These are phyloP conservation scores for Avena insularis DNA, from an alignment of 176 grass and related monocot genomes.

Conservation along the genomic window DNA sequence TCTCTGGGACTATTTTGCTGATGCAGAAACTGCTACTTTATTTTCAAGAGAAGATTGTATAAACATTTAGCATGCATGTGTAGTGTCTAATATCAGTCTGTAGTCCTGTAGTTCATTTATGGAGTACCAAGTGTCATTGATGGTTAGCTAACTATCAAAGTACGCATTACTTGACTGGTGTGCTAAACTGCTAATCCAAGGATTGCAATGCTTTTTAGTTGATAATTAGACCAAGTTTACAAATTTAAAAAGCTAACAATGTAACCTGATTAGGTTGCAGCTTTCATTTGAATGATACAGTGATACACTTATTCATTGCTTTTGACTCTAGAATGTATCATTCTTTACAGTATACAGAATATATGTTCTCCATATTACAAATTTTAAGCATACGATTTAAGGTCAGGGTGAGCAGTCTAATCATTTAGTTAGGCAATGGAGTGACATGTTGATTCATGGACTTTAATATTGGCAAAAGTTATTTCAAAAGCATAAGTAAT, in stretches of 20 bases:
- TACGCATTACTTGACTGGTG: not conserved
- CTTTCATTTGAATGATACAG: conserved; percentile 10
- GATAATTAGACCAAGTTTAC: conserved; percentile 3
- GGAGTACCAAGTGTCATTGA: not conserved
- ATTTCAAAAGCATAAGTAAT: conserved; percentile 26
- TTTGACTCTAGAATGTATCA: not conserved
- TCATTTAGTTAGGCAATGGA: conserved; percentile 46
- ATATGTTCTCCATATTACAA: not conserved
- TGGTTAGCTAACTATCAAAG: conserved; percentile 12
- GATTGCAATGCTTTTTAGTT: conserved; percentile 21
- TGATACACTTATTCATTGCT: conserved; percentile 4
- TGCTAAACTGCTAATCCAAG: conserved; percentile 20
- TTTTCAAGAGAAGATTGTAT: conserved; percentile 1
- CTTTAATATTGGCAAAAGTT: conserved; percentile 16
- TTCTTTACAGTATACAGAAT: not conserved
- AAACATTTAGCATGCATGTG: not conserved
- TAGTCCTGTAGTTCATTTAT: conserved; percentile 11
- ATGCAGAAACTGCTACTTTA: conserved; percentile 13
- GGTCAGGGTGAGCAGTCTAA: conserved; percentile 20
- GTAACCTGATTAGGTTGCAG: conserved; percentile 28
- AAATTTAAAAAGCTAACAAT: not conserved
- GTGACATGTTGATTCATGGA: conserved; percentile 12
- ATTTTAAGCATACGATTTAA: not conserved
- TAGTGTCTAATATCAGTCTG: not conserved
- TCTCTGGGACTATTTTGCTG: conserved; percentile 10